Percentiles rank a stretch among this genome's conserved stretches.
Evolutionary conservation across 2,329 filamentous ascomycete genomes (phyloP).

Genomic region (Microcyclospora tardicrescens): DNA sequence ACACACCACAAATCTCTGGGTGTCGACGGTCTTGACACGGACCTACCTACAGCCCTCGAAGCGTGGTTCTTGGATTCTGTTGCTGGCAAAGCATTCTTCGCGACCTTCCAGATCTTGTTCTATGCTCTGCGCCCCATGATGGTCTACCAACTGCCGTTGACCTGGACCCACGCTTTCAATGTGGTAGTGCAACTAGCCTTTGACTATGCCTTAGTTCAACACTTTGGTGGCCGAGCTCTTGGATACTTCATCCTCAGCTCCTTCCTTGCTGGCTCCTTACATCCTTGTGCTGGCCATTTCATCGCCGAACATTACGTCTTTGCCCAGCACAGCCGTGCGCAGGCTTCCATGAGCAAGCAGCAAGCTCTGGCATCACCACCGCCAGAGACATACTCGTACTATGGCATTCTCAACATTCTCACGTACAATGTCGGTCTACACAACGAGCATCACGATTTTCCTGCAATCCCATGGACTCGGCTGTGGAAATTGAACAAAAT

Average conservation of each 20-base stretch:
- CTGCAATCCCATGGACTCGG: constrained; percentile 86
- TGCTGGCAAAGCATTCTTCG: constrained; percentile 95
- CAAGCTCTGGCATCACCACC: constrained; percentile 40
- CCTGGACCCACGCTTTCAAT: constrained; percentile 72
- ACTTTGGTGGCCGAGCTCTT: constrained; percentile 51
- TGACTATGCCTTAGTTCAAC: constrained; percentile 54
- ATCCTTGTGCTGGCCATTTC: constrained; percentile 93
- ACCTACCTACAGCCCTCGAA: constrained; percentile 84
- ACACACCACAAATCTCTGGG: constrained; percentile 98
- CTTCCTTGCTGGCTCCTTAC: constrained; percentile 85
- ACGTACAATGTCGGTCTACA: constrained; percentile 97
- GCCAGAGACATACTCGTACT: constrained; percentile 95
- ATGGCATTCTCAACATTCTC: constrained; percentile 78
- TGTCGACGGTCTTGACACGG: constrained; percentile 89
- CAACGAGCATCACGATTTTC: constrained; percentile 99
- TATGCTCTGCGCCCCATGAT: constrained; percentile 94
- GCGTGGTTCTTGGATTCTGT: constrained; percentile 89
- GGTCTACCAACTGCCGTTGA: constrained; percentile 80
- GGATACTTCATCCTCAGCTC: constrained; percentile 78
- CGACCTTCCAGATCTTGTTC: constrained; percentile 98
- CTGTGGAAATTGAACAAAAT: constrained; percentile 65
- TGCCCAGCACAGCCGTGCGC: constrained; percentile 38
- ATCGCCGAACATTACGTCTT: constrained; percentile 77
- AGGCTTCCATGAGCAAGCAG: constrained; percentile 22
- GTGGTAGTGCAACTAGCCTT: constrained; percentile 64